Evolutionary conservation across 2,329 filamentous ascomycete species (phyloP), one percentile per base, ranked within the genome.

Genomic region (Clathrospora elynae): DNA sequence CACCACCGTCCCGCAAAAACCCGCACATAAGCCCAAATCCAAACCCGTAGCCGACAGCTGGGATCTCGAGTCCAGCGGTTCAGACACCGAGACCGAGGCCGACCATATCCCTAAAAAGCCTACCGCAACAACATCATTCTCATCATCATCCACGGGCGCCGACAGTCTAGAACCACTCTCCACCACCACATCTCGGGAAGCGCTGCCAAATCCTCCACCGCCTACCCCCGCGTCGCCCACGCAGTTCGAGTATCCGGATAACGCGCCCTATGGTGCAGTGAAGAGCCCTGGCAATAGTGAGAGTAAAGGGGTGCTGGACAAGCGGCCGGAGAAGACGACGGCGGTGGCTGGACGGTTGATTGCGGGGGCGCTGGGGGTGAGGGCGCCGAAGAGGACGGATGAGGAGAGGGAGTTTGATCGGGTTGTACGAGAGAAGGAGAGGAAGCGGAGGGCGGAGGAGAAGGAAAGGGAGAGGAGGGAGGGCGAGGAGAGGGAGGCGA

Each of bases 291-390:
- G 59, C n/a, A 30, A 30, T 37, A 53, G 66, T 57, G 44, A 67
- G 55, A 42, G 62, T 46, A 46, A 37, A 42, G 44, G 57, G 11
- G 25, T 44, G 16, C 53, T 61, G 19, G 63, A 61, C 10, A 57
- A 58, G 58, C 75, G 88, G 25, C 92, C 90, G 0, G 91, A 96
- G 72, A 99, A 96, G 77, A 95, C 91, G 50, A 95, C 95, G 49
- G 89, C 90, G 1, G 90, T 95, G 25, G 93, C 93, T 4, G 82
- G 87, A 49, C 79, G 93, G 46, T 79, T 99, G 81, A 97, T 99
- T 67, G 90, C 90, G 1, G 88, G 87, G 3, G 90, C 88, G 0
- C 74, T 97, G 54, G 93, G 93, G 1, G 81, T 96, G 40, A 83
- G 85, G 62, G 83, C 85, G 22, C 89, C 90, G 20, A 86, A 83